Conservation (phyloP, 1,139 yeast species). For the Magnusiomyces suaveolens region DNA sequence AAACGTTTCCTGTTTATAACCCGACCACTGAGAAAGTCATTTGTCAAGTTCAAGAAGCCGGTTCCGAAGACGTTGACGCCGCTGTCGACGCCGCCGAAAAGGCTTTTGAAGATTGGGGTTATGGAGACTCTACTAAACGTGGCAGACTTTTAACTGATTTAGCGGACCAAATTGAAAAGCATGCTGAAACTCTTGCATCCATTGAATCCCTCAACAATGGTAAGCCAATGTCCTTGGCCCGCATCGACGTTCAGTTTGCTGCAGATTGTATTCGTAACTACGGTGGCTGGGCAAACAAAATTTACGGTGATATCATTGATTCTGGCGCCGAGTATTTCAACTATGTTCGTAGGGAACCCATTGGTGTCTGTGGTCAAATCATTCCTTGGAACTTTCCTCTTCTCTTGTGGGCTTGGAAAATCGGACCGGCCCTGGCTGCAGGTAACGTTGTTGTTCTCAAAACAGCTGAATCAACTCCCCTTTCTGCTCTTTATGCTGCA, state of each 20-base stretch:
- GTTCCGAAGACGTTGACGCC: conserved; percentile 43
- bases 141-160: conserved; percentile 50
- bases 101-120: conserved; percentile 42
- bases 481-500: conserved; percentile 58
- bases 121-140: conserved; percentile 43
- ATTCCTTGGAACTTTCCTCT: conserved; percentile 90
- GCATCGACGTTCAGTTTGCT: conserved; percentile 50
- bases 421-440: conserved; percentile 74
- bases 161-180: conserved; percentile 54
- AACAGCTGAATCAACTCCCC: conserved; percentile 71
- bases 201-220: conserved; percentile 80
- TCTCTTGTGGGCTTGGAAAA: conserved; percentile 76
- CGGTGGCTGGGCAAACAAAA: conserved; percentile 78
- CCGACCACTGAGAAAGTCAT: conserved; percentile 51
- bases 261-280: conserved; percentile 53
- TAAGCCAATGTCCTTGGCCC: conserved; percentile 51
- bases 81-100: conserved; percentile 48
- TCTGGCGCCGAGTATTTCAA: conserved; percentile 54
- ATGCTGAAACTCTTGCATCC: conserved; percentile 51
- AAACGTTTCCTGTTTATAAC: conserved; percentile 46
- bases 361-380: conserved; percentile 76
- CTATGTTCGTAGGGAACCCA: conserved; percentile 53
- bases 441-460: conserved; percentile 75
- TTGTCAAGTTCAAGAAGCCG: conserved; percentile 44
- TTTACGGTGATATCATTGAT: conserved; percentile 58